Base-by-base conservation (phyloP, 805 yeast species). In the Suhomyces canberraensis region DNA sequence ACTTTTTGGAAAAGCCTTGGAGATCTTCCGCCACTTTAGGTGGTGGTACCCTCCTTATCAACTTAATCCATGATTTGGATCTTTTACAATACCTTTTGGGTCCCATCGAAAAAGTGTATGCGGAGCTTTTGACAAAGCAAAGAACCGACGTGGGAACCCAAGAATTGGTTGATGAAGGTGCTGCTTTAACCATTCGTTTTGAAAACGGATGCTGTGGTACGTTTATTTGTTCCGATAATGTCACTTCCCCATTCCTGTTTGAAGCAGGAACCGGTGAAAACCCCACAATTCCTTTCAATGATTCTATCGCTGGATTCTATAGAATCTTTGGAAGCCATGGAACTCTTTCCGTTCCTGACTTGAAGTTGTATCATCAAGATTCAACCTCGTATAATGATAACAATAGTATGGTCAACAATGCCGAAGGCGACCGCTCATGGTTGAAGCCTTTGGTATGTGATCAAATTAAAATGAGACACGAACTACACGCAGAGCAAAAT, bases 251-350 rank as follows among this genome's bases (percentile, higher is more conserved):
- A 2, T 61, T 60, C 40, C 61, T 59, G 47, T 64, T 64, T 39
- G 69, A 64, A 37, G 45, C 54, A 13, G 65, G 66, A 7, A 64
- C 70, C 2, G 70, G 70, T 5, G 70, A 64, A 40, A 64, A 64
- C 46, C 70, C 70, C 11, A 52, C 50, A 11, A 50, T 64, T 14
- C 69, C 70, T 1, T 45, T 45, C 20, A 50, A 57, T 39, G 53
- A 54, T 9, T 52, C 44, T 11, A 45, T 56, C 8, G 45, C 52
- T 29, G 70, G 71, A 2, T 48, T 63, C 35, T 65, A 65, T 39
- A 45, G 67, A 24, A 50, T 65, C 5, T 64, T 62, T 51, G 71
- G 70, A 2, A 50, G 64, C n/a, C 49, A 56, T 17, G 69, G 69
- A 1, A 64, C 69, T 1, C 47, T 64, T 13, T 61, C 67, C 15